These are phyloP conservation scores for Coprinellus micaceus DNA, from an alignment of 768 basidiomycete species.

Conservation along the genomic window DNA sequence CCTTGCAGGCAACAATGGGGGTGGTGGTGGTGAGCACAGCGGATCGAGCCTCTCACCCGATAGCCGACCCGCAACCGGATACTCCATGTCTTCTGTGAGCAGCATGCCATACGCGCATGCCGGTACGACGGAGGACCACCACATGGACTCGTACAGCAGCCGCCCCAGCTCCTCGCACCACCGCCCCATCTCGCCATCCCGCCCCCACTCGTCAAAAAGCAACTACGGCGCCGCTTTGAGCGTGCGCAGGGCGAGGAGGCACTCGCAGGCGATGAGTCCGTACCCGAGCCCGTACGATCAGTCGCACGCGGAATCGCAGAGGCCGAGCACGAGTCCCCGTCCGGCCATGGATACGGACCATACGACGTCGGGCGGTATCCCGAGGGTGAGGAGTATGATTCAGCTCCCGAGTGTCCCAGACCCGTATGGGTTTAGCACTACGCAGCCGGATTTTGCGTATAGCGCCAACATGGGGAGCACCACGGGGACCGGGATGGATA, in stretches of 20 bases:
- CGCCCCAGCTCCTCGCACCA: conserved; percentile 74
- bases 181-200: conserved; percentile 63
- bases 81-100: conserved; percentile 80
- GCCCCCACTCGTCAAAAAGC: conserved; percentile 67
- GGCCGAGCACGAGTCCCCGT: conserved; percentile 70
- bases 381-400: conserved; percentile 81
- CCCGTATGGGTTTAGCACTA: conserved; percentile 59
- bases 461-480: too few species aligned
- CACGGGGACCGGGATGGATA: too few species aligned
- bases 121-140: too few species aligned
- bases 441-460: conserved; percentile 81
- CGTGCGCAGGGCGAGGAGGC: conserved; percentile 69
- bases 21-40: too few species aligned
- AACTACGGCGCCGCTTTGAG: conserved; percentile 56
- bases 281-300: conserved; percentile 83
- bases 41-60: conserved; percentile 79
- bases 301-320: conserved; percentile 55
- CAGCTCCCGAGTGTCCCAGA: conserved; percentile 66
- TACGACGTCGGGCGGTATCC: conserved; percentile 39
- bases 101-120: conserved; percentile 71
- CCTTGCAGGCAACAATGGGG: conserved; percentile 58
- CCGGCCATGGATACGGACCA: conserved; percentile 52
- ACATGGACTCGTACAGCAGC: conserved; percentile 59
- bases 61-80: conserved; percentile 81
- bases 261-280: conserved; percentile 84